Evolutionary conservation across 805 yeast genomes (phyloP).

Genomic region (Sporopachydermia quercuum): DNA sequence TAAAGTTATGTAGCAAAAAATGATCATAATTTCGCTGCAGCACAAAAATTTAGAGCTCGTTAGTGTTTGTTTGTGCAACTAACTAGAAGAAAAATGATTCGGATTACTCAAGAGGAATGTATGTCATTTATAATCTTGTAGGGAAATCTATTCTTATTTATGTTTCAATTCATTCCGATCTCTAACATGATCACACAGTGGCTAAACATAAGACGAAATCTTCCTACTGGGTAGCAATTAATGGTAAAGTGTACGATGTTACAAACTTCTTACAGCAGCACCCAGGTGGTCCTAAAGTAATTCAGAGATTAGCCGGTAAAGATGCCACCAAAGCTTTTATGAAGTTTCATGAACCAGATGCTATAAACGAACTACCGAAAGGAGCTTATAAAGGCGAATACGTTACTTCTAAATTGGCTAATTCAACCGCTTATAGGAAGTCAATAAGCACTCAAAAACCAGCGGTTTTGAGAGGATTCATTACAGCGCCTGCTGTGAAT

Average conservation of each 20-base stretch:
- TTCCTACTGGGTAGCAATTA: slow-evolving; percentile 21
- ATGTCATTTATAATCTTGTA: too few species aligned
- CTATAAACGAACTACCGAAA: slow-evolving; percentile 1
- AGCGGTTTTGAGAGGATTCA: neutral
- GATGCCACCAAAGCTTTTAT: slow-evolving; percentile 27
- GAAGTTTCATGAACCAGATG: neutral
- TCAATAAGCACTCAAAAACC: slow-evolving; percentile 3
- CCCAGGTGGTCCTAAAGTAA: slow-evolving; percentile 38
- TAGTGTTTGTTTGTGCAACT: too few species aligned
- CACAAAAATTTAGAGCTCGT: too few species aligned
- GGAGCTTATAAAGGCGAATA: slow-evolving; percentile 15
- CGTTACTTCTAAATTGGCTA: slow-evolving; percentile 9
- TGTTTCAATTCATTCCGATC: too few species aligned
- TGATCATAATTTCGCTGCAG: too few species aligned
- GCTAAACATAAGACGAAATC: slow-evolving; percentile 11
- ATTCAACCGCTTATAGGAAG: too few species aligned
- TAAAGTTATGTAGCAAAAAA: too few species aligned
- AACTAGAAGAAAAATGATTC: too few species aligned
- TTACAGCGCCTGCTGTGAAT: neutral
- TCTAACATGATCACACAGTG: too few species aligned
- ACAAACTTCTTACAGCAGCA: slow-evolving; percentile 25
- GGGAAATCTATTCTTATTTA: too few species aligned
- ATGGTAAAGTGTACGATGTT: slow-evolving; percentile 22
- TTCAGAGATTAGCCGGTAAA: slow-evolving; percentile 32
- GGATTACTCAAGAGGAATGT: too few species aligned